Evolutionary conservation across 495 filamentous ascomycete genomes (phyloP).

Genomic region (Tuber borchii): DNA sequence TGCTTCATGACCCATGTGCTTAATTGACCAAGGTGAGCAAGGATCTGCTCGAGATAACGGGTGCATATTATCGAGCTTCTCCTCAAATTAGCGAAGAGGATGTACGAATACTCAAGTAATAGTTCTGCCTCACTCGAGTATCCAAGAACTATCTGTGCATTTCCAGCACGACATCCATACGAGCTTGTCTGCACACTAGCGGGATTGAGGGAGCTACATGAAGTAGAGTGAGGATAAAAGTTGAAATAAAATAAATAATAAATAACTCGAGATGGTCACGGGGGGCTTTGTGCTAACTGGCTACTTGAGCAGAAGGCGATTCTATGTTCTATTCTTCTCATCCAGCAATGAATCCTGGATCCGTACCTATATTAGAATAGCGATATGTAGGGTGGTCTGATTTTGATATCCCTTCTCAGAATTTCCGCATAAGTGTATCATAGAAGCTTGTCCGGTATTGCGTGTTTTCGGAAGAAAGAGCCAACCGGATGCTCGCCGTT

Average conservation of each 20-base stretch:
- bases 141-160: neutral
- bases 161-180: neutral
- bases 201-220: neutral
- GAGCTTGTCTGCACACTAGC: neutral
- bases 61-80: neutral
- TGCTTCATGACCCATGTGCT: neutral
- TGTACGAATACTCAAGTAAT: no score
- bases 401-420: neutral
- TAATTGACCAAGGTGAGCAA: neutral
- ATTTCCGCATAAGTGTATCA: neutral
- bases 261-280: neutral
- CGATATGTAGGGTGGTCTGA: neutral
- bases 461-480: neutral
- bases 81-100: neutral
- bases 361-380: neutral
- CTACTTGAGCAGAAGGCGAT: neutral
- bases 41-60: neutral
- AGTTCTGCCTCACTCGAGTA: neutral
- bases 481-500: constrained; percentile 4
- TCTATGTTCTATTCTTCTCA: neutral
- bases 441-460: neutral
- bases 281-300: neutral
- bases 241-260: neutral
- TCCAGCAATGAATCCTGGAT: neutral
- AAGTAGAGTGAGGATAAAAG: neutral